A percentile compares a stretch with the other conserved stretches of the same genome.
Conservation (phyloP, 2,329 filamentous ascomycete species). For the Sporothrix dimorphospora region DNA sequence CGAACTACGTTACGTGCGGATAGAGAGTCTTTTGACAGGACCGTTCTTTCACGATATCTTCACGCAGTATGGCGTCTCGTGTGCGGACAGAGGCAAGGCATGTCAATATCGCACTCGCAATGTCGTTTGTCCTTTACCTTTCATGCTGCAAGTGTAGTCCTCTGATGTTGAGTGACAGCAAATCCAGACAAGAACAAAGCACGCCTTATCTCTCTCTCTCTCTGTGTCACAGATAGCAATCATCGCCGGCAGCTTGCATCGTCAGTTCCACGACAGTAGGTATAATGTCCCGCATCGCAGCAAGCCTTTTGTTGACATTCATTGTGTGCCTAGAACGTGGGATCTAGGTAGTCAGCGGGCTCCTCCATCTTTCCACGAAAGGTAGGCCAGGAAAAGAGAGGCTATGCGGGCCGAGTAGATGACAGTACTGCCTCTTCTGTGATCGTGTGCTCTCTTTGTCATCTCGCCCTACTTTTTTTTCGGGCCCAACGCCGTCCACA, state of each 20-base stretch:
- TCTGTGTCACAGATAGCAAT: neutral
- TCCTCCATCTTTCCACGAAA: no score
- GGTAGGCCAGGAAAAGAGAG: no score
- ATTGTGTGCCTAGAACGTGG: neutral
- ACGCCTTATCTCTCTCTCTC: neutral
- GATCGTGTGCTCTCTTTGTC: neutral
- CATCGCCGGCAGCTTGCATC: conserved; percentile 3
- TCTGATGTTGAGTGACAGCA: no score
- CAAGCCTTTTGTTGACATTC: neutral
- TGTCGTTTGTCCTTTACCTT: neutral
- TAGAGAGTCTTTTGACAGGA: no score
- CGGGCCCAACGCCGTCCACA: neutral
- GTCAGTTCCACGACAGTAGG: neutral
- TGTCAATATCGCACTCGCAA: no score
- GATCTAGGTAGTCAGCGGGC: neutral
- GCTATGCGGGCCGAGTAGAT: neutral
- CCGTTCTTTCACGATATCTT: no score
- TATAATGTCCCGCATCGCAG: neutral
- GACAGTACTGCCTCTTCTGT: neutral
- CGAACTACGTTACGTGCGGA: no score
- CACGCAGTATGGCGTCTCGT: no score
- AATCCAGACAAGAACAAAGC: neutral
- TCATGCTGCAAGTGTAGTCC: no score
- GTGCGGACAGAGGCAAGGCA: no score
- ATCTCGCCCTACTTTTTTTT: neutral